Evolutionary conservation across 805 yeast genomes (phyloP), one percentile per base, ranked within the genome.

Genomic region (Starmerella floricola): DNA sequence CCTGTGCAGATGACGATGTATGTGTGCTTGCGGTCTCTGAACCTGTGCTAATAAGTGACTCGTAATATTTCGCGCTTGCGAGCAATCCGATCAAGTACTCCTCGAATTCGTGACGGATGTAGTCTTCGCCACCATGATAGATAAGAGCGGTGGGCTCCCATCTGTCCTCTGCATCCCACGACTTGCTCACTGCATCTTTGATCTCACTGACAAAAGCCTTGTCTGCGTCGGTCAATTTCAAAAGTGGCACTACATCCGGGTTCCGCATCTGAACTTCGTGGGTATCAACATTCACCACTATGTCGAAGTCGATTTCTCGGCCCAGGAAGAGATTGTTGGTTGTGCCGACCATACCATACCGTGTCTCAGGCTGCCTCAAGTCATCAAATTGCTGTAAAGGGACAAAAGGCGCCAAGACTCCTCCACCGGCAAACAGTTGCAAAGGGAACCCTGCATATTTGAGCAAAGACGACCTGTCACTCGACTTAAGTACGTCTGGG

Each of bases 401-500:
- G n/a, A 87, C 69, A 62, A 88, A 91, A 2, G 98, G 97, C 52
- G 80, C 79, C 68, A 93, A 87, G 46, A 88, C 69, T 1, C 93
- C 86, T 34, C 93, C 93, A 51, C 74, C 73, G 38, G 85, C 85
- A 61, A 91, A 91, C 1, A 86, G 60, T 52, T 80, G 87, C 38
- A 91, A 64, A 0, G 98, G 98, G 26, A 91, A 66, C 0, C 97
- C 98, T 55, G 85, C 72, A 57, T 84, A 91, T 27, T 73, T 64
- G 31, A 88, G 63, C 57, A 87, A 69, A 0, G 95, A 82, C 48
- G 71, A 68, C 38, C 95, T 64, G 59, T 85, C 87, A 45, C 83
- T 78, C 5, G 94, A 75, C 51, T 74, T 78, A 46, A 88, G 68
- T 12, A 85, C 73, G 4, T 74, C 70, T 1, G 87, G 79, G 45